Conservation (phyloP, 2,329 filamentous ascomycete genomes). For the Neopestalotiopsis rosae region DNA sequence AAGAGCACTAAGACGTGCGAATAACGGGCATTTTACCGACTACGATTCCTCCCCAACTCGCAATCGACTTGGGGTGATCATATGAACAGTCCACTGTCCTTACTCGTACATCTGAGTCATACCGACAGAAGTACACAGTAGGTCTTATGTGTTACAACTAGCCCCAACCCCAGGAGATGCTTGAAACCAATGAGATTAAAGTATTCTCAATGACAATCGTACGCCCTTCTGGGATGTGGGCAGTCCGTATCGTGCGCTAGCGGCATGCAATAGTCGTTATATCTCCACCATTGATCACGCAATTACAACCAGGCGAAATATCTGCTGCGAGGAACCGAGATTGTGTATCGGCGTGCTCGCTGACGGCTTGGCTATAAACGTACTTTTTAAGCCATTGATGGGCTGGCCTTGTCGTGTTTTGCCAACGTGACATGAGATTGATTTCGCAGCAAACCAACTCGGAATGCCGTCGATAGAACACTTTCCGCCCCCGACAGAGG, state of each 20-base stretch:
- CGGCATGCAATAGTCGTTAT: conserved; percentile 5
- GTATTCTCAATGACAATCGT: not conserved
- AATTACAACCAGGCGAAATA: conserved; percentile 8
- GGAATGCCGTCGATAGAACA: not conserved
- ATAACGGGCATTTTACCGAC: not conserved
- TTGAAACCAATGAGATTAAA: not conserved
- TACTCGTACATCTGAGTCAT: not conserved
- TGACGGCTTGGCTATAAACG: not conserved
- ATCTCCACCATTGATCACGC: conserved; percentile 14
- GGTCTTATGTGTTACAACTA: not conserved
- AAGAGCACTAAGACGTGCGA: not conserved
- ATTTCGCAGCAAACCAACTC: not conserved
- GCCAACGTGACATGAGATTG: not conserved
- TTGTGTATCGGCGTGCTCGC: not conserved
- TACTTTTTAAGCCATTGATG: not conserved
- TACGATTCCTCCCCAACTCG: not conserved
- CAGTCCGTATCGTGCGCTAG: not conserved
- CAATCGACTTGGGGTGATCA: not conserved
- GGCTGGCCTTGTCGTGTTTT: not conserved
- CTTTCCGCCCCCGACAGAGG: not conserved
- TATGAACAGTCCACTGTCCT: not conserved
- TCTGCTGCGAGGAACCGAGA: not conserved
- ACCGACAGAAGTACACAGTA: not conserved
- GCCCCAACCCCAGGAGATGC: not conserved
- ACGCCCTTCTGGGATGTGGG: not conserved